Evolutionary conservation across 768 basidiomycete species (phyloP), one percentile per base, ranked within the genome.

Genomic region (Podaxis sp.): DNA sequence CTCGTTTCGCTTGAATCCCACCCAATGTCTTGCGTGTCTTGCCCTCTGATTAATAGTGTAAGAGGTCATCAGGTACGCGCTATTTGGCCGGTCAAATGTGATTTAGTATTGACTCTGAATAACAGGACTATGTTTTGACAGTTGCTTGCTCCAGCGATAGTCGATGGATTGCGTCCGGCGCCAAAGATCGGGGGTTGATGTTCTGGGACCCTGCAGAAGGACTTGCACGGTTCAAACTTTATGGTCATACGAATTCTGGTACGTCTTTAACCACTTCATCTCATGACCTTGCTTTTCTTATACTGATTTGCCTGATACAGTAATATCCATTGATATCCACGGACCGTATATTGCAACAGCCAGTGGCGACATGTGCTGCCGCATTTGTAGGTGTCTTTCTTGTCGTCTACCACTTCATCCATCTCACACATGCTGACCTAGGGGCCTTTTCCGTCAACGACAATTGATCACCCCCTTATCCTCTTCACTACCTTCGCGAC

Each of bases 141-240:
- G 82, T 85, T n/a, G 81, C 74, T 15, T 92, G 95, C 53, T 94
- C 93, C 52, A 90, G 94, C 66, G 96, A 98, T 74, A 93, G 93
- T 3, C 87, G 92, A 67, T 86, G 95, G 92, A 90, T 99, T 68
- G 96, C 97, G 11, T 95, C 93, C 11, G 96, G 97, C 1, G 84
- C 83, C 3, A 98, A 98, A 77, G 97, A 99, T 73, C 90, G 97
- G 12, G 91, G 94, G 0, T 95, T 99, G 60, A 93, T 96, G 73
- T 95, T 96, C 72, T 94, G 92, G 89, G 93, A 96, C 71, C 86
- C 92, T 57, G 81, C 84, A 66, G 83, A 82, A 12, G 83, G 81
- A 33, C 84, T 87, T 46, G 89, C 95, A 69, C 96, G 99, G 74
- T 90, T 93, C 70, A 94, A 96, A 90, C 80, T 99, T 36, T 96